These are phyloP conservation scores for Phlebiopsis gigantea DNA, from an alignment of 768 basidiomycete genomes.

Conservation along the genomic window DNA sequence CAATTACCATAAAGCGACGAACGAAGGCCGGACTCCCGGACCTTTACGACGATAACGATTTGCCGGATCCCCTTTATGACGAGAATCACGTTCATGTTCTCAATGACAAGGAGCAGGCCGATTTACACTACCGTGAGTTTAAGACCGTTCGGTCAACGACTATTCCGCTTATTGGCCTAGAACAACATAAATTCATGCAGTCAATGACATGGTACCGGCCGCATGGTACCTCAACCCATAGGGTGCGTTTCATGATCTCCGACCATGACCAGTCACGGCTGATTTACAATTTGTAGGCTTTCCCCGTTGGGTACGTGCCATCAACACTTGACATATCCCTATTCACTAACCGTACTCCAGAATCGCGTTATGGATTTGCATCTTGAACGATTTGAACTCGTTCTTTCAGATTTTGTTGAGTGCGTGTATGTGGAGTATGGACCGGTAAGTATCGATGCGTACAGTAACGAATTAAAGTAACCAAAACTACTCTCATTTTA, in stretches of 20 bases:
- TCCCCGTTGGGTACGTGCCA: conserved; percentile 59
- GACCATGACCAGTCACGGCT: background rate
- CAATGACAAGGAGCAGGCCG: conserved; percentile 56
- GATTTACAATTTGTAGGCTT: conserved; percentile 48
- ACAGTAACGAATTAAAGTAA: too few relatives aligned
- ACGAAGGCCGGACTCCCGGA: conserved; percentile 58
- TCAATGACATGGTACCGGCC: conserved; percentile 84
- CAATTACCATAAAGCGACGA: conserved; percentile 52
- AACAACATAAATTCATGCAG: conserved; percentile 63
- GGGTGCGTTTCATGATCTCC: conserved; percentile 35
- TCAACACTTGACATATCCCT: background rate
- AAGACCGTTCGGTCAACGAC: background rate
- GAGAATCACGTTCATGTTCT: conserved; percentile 68
- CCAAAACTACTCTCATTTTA: background rate
- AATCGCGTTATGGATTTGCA: conserved; percentile 67
- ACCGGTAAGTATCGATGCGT: conserved; percentile 30
- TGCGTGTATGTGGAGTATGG: conserved; percentile 76
- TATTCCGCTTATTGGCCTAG: too few relatives aligned
- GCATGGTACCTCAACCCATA: conserved; percentile 78
- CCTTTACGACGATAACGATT: conserved; percentile 69
- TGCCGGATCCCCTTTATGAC: conserved; percentile 74
- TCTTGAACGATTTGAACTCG: conserved; percentile 71
- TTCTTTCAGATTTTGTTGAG: conserved; percentile 77
- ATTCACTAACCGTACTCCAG: conserved; percentile 29
- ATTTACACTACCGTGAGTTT: conserved; percentile 57